Conservation (phyloP, 2,329 filamentous ascomycete genomes). For the Verticillium longisporum region DNA sequence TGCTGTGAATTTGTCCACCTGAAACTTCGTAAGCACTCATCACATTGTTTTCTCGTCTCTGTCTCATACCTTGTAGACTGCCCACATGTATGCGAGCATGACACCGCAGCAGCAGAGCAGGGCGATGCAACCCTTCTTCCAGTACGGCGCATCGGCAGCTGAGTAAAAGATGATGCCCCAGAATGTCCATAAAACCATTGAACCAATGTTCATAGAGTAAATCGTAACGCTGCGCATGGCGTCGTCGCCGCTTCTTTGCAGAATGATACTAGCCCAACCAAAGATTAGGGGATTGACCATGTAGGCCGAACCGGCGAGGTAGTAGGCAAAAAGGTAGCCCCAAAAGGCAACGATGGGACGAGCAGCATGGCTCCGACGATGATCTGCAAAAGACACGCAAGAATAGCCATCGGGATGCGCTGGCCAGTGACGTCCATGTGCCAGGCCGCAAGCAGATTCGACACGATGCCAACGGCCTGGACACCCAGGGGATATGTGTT, state of each 20-base stretch:
- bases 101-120: slow-evolving; percentile 18
- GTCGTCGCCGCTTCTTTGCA: slow-evolving; percentile 27
- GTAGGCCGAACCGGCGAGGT: slow-evolving; percentile 30
- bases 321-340: slow-evolving; percentile 21
- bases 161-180: slow-evolving; percentile 30
- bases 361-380: slow-evolving; percentile 24
- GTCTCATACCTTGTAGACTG: slow-evolving; percentile 7
- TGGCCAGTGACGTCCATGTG: slow-evolving; percentile 27
- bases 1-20: not conserved
- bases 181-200: slow-evolving; percentile 29
- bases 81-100: slow-evolving; percentile 8
- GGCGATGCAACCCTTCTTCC: slow-evolving; percentile 28
- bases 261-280: slow-evolving; percentile 30
- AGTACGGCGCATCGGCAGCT: slow-evolving; percentile 25
- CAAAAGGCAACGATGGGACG: slow-evolving; percentile 18
- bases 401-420: slow-evolving; percentile 24
- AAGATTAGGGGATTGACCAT: slow-evolving; percentile 31
- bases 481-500: slow-evolving; percentile 30
- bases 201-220: slow-evolving; percentile 29
- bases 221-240: slow-evolving; percentile 26
- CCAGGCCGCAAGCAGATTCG: slow-evolving; percentile 25
- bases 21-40: not conserved
- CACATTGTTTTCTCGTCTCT: no score
- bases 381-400: slow-evolving; percentile 24
- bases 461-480: slow-evolving; percentile 22